These are phyloP conservation scores for Hymenoscyphus repandus DNA, from an alignment of 2,329 filamentous ascomycete species.

Conservation along the genomic window DNA sequence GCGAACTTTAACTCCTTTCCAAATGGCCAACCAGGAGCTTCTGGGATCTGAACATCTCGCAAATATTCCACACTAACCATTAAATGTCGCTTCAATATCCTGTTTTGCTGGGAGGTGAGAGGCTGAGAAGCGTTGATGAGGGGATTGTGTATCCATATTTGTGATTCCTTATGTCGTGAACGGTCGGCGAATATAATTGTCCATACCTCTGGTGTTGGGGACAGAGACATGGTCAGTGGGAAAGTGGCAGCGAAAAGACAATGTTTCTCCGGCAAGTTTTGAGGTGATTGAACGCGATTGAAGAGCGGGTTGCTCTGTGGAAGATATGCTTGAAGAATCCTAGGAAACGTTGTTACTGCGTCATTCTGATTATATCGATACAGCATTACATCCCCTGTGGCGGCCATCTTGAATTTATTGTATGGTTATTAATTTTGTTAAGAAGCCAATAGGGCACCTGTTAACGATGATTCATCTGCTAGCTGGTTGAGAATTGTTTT, in stretches of 20 bases:
- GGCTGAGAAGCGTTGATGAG: slow-evolving; percentile 12
- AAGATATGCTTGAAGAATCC: slow-evolving; percentile 20
- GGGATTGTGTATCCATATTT: slow-evolving; percentile 30
- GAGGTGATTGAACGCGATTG: slow-evolving; percentile 27
- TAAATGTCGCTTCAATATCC: slow-evolving; percentile 13
- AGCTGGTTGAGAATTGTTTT: neutral
- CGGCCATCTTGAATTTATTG: neutral
- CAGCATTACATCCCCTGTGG: neutral
- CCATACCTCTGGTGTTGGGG: slow-evolving; percentile 11
- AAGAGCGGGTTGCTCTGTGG: slow-evolving; percentile 27
- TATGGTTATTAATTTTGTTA: no score
- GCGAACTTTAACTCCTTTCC: slow-evolving; percentile 20
- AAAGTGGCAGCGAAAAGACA: slow-evolving; percentile 30
- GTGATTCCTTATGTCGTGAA: slow-evolving; percentile 26
- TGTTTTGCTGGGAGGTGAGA: slow-evolving; percentile 6
- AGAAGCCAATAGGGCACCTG: no score
- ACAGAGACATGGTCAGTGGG: slow-evolving; percentile 1
- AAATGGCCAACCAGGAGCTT: slow-evolving; percentile 30
- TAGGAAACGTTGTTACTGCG: slow-evolving; percentile 20
- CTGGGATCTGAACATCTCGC: slow-evolving; percentile 17
- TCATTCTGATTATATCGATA: slow-evolving; percentile 14
- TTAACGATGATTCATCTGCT: no score
- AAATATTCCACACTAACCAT: slow-evolving; percentile 13
- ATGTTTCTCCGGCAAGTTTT: slow-evolving; percentile 23
- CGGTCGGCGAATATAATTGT: slow-evolving; percentile 30